Conservation (phyloP, 1,139 yeast genomes). For the Diutina pseudorugosa region DNA sequence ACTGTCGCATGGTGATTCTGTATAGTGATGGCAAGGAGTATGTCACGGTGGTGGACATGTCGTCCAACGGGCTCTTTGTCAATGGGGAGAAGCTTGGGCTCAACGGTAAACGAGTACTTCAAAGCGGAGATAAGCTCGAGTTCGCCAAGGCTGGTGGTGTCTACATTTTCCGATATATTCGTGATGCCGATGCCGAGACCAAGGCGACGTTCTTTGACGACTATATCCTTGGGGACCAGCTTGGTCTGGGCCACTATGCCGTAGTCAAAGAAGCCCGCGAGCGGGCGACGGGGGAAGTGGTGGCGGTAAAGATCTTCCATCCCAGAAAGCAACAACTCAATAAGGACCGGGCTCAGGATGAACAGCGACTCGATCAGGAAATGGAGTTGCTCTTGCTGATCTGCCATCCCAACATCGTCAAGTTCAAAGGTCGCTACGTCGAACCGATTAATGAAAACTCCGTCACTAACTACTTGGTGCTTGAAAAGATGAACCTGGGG, state of each 20-base stretch:
- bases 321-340: conserved; percentile 33
- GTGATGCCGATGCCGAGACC: conserved; percentile 13
- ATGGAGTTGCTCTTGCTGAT: conserved; percentile 53
- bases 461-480: conserved; percentile 50
- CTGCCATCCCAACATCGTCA: conserved; percentile 60
- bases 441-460: conserved; percentile 50
- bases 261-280: conserved; percentile 59
- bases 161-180: conserved; percentile 41
- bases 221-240: conserved; percentile 45
- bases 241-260: conserved; percentile 74
- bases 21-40: conserved; percentile 25
- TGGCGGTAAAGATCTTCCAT: conserved; percentile 69
- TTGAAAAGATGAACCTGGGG: conserved; percentile 66
- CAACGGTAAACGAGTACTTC: conserved; percentile 38
- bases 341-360: conserved; percentile 20
- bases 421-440: conserved; percentile 51
- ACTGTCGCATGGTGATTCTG: conserved; percentile 39
- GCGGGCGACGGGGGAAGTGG: conserved; percentile 43
- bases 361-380: conserved; percentile 52
- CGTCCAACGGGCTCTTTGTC: conserved; percentile 58
- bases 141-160: conserved; percentile 45
- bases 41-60: conserved; percentile 41
- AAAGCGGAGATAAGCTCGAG: conserved; percentile 51
- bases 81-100: conserved; percentile 32
- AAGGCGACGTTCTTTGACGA: conserved; percentile 41